Base-by-base conservation (phyloP, 352 stramenopile species). In the Aphanomyces euteiches region DNA sequence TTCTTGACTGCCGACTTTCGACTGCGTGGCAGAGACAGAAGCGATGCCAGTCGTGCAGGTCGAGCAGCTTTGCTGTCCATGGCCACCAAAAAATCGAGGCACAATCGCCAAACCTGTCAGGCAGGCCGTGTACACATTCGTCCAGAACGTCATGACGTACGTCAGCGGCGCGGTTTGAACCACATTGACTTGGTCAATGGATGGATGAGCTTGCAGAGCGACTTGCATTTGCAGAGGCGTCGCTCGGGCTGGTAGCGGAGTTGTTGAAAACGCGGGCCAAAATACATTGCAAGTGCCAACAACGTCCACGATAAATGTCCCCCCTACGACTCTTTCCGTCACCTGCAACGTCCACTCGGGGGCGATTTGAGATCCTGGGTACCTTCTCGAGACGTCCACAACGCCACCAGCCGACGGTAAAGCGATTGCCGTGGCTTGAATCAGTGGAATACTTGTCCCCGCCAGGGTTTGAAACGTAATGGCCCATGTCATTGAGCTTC, bases 381-480 rank as follows among this genome's bases (percentile, higher is more conserved):
- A 37, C 8, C 17, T 17, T 17, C 50, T 8, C 0, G 50, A 37
- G 1, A 58, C 17, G 50, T 19, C 7, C 8, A 19, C 17, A 8
- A 28, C 36, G 50, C 15, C 50, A n/a, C 45, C 45, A n/a, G 45
- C 13, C 10, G 2, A 2, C 1, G 50, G 21, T 12, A 58, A 36
- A 12, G 19, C 17, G 17, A 58, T 36, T 1, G 50, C 7, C 8
- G 50, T 36, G 7, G 50, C 50, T 19, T 8, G 7, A 10, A 58
- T 7, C 50, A 58, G 17, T 7, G 50, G 50, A 58, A 58, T 19
- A 19, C 15, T 58, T 12, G 7, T 12, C 50, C 7, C 17, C 15
- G 50, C 50, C 7, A 58, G 50, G 1, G 50, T 58, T 36, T 58
- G 15, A 58, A 58, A 58, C 7, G 50, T 58, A 7, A 58, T 19